These are phyloP conservation scores for Penicillium corylophilum DNA, from an alignment of 2,329 filamentous ascomycete species.

Conservation along the genomic window DNA sequence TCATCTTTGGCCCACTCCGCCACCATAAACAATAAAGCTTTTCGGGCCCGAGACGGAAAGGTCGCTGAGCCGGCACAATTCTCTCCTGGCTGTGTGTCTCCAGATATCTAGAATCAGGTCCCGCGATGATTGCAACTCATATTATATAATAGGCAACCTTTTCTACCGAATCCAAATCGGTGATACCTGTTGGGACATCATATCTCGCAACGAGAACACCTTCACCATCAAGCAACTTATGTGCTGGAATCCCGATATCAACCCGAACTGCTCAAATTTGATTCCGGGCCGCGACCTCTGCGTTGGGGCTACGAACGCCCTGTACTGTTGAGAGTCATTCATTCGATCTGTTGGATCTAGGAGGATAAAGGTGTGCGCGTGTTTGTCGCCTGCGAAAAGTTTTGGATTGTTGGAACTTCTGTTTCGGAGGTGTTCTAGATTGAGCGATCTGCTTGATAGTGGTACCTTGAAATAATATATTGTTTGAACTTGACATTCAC, in stretches of 20 bases:
- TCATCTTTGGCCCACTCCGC: constrained; percentile 5
- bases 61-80: neutral
- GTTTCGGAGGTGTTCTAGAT: neutral
- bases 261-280: constrained; percentile 21
- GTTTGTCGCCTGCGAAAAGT: neutral
- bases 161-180: constrained; percentile 16
- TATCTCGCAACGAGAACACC: constrained; percentile 12
- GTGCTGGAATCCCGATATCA: constrained; percentile 27
- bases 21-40: neutral
- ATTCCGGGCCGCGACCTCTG: constrained; percentile 23
- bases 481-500: neutral
- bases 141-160: constrained; percentile 9
- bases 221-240: constrained; percentile 22
- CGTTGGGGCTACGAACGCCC: constrained; percentile 11
- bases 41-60: neutral
- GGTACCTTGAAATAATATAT: neutral
- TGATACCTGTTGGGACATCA: constrained; percentile 27
- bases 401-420: neutral
- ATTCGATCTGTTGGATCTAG: neutral
- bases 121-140: neutral
- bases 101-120: neutral
- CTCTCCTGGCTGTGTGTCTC: constrained; percentile 4
- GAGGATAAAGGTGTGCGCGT: neutral
- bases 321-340: neutral
- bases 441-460: neutral